Evolutionary conservation across 2,329 filamentous ascomycete genomes (phyloP), one percentile per base, ranked within the genome.

Genomic region (Talaromyces pinophilus): DNA sequence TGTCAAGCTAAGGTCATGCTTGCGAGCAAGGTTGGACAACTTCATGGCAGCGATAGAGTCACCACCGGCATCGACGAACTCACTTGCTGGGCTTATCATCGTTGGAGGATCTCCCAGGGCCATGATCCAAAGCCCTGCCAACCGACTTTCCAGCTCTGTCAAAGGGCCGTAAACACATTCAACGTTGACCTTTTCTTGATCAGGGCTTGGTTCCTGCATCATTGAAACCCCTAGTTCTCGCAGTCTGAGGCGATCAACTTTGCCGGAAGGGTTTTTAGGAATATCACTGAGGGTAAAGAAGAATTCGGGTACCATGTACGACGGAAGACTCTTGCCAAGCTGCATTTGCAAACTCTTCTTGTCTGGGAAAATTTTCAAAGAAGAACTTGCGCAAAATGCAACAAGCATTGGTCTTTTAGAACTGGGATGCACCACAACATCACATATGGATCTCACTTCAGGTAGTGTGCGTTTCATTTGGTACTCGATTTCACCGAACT

Each of bases 401-500:
- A 50, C 46, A 25, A 50, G 46, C 46, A 25, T 50, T 6, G 46
- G 46, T 4, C 22, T 22, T 50, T 25, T 25, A 25, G 46, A 50
- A 50, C 19, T 28, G 11, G 46, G 46, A 11, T 50, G 46, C 13
- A 25, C 5, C 10, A 50, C 22, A 25, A 50, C 46, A 13, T 50
- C 46, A 50, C 46, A 50, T 5, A 50, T 15, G 13, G 46, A 50
- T 22, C 11, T 50, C 10, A 22, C 8, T 50, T 50, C 46, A 15
- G 46, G 19, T 5, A 50, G 22, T 22, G 22, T 10, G 11, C 19
- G 19, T 50, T 50, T 50, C 46, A 50, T 25, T 25, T 28, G 46
- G n/a, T 70, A 67, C 63, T 78, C 75, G 13, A 79, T 69, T 57
- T 77, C 75, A 4, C 69, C 73, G 3, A 76, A 66, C 57, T 78